Base-by-base conservation (phyloP, 108 stramenopile genomes). In the Pseudonitzschia pungens region DNA sequence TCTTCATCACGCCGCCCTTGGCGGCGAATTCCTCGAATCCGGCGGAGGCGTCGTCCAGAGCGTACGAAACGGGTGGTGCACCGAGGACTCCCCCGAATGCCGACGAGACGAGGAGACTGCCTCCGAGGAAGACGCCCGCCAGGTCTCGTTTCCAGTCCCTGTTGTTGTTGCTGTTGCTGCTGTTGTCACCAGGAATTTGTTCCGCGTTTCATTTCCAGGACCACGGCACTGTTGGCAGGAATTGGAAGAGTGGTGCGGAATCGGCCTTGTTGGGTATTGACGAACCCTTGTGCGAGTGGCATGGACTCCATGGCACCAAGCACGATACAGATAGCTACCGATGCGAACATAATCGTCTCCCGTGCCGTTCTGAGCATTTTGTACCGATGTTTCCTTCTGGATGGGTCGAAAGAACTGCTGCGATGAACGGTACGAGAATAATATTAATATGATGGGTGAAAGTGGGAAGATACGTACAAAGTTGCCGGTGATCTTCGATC, bases 21-120 rank as follows among this genome's bases (percentile, higher is more conserved):
- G 57, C 57, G 57, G 57, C 57, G 29, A 58, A 58, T 26, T 58
- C 28, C 29, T 58, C 57, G 29, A 58, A 58, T 58, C 57, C 57
- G 15, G 57, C 57, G 0, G 57, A 58, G 15, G 57, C 24, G 12
- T 0, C 57, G n/a, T 15, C 57, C 10, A 9, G 10, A 7, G 21
- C 57, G 4, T 27, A n/a, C 15, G 55, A 16, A 50, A 50, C 15
- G 20, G 20, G 10, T 0, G 55, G 18, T 10, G 57, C 26, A 26
- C 28, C 28, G 24, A 27, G 28, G 15, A 58, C 21, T 26, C n/a
- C 57, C 9, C 57, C 57, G 9, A 22, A 22, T 6, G 24, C n/a
- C 9, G 57, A 31, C 14, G 57, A 16, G 15, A 58, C 15, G 15
- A 58, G 29, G 27, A 58, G 57, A 58, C 28, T 31, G 24, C 24